These are phyloP conservation scores for Austroboletus eburneus DNA, from an alignment of 768 basidiomycete genomes.

Conservation along the genomic window DNA sequence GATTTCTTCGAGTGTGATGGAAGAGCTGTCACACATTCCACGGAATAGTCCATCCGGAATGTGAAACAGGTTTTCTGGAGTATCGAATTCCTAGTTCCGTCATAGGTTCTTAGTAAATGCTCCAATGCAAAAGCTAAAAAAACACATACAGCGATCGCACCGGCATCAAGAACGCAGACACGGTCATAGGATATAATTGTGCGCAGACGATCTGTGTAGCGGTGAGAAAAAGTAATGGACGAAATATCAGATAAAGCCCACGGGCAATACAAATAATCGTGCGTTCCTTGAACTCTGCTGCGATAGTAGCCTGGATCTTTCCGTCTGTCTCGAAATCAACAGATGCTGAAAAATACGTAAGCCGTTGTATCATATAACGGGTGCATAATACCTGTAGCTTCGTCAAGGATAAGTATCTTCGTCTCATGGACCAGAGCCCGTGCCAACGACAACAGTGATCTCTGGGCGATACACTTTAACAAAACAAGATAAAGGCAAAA, in stretches of 20 bases:
- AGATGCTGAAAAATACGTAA: slow-evolving; percentile 45
- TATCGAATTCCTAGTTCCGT: slow-evolving; percentile 66
- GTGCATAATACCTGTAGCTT: slow-evolving; percentile 61
- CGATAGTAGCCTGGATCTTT: slow-evolving; percentile 89
- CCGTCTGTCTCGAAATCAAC: slow-evolving; percentile 88
- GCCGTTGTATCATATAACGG: neutral
- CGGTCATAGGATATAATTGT: slow-evolving; percentile 89
- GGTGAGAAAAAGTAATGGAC: neutral
- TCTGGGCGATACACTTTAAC: slow-evolving; percentile 48
- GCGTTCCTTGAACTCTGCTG: slow-evolving; percentile 75
- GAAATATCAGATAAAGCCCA: slow-evolving; percentile 34
- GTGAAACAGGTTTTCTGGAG: slow-evolving; percentile 62
- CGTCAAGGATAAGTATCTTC: slow-evolving; percentile 83
- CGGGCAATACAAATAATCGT: slow-evolving; percentile 88
- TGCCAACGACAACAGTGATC: slow-evolving; percentile 83
- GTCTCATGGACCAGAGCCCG: slow-evolving; percentile 85
- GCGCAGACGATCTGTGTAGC: slow-evolving; percentile 62
- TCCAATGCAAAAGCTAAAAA: neutral
- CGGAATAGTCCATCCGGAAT: slow-evolving; percentile 65
- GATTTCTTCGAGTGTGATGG: slow-evolving; percentile 71
- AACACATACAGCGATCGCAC: slow-evolving; percentile 59
- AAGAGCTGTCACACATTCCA: slow-evolving; percentile 83
- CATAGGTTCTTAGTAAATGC: neutral
- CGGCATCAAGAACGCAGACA: slow-evolving; percentile 83
- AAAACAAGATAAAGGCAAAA: neutral